Conservation (phyloP, 2,329 filamentous ascomycete genomes). For the Aspergillus sp. region DNA sequence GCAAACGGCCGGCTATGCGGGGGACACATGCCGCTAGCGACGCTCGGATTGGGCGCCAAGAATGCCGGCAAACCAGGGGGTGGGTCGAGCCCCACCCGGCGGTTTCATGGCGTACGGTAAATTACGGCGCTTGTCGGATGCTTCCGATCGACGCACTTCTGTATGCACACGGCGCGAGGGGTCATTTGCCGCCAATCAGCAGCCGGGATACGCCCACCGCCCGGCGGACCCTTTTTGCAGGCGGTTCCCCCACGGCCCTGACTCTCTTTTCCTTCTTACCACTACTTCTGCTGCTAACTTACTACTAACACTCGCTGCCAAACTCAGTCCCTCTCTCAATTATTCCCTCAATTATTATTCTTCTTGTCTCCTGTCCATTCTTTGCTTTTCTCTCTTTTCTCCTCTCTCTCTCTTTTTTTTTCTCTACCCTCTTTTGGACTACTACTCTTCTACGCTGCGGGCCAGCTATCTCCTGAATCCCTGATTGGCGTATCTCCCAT, state of each 20-base stretch:
- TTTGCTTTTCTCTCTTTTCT: background rate
- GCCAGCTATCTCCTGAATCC: background rate
- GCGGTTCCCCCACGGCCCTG: background rate
- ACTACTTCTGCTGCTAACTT: too few species aligned
- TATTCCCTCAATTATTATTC: background rate
- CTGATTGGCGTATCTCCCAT: background rate
- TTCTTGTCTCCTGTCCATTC: background rate
- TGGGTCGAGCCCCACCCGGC: background rate
- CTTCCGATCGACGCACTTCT: background rate
- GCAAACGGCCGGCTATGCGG: too few species aligned
- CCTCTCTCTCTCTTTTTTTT: background rate
- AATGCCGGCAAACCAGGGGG: background rate
- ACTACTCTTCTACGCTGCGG: background rate
- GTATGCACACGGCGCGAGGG: too few species aligned
- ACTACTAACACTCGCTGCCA: too few species aligned
- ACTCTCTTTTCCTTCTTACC: background rate
- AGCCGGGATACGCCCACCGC: background rate
- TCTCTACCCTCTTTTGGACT: background rate
- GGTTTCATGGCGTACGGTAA: background rate
- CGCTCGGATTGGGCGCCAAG: background rate
- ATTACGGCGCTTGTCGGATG: background rate
- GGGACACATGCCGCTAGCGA: background rate
- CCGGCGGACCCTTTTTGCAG: background rate
- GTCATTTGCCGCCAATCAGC: background rate
- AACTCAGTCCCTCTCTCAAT: background rate